Percentiles rank a stretch among this genome's conserved stretches.
Conservation (phyloP, 371 early-diverging fungal species). For the Furculomyces boomerangus region DNA sequence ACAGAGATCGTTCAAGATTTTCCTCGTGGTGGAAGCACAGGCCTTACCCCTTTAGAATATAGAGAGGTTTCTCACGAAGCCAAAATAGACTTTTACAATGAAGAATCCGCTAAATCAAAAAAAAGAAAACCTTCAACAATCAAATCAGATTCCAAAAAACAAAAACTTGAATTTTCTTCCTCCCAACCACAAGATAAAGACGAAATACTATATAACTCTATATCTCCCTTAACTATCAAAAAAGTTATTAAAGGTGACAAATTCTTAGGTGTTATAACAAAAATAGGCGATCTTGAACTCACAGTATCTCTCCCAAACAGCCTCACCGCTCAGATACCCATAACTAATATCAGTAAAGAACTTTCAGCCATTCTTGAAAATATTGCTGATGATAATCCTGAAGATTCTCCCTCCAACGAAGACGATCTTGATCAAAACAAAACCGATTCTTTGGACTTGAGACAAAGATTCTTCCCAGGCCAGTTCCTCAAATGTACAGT, state of each 20-base stretch:
- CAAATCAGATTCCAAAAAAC: slow-evolving; percentile 6
- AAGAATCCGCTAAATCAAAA: slow-evolving; percentile 12
- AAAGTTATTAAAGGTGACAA: slow-evolving; percentile 51
- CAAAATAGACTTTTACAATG: slow-evolving; percentile 33
- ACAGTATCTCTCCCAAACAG: slow-evolving; percentile 39
- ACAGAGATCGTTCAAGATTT: no score
- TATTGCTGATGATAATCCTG: slow-evolving; percentile 20
- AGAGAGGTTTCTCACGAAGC: slow-evolving; percentile 57
- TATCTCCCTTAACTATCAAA: slow-evolving; percentile 38
- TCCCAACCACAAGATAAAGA: slow-evolving; percentile 13
- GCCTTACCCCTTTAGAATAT: slow-evolving; percentile 65
- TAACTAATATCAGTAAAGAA: slow-evolving; percentile 36
- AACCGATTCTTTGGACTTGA: slow-evolving; percentile 25
- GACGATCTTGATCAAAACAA: slow-evolving; percentile 14
- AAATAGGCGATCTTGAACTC: slow-evolving; percentile 62
- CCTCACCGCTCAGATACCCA: slow-evolving; percentile 32
- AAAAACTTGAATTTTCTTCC: slow-evolving; percentile 2
- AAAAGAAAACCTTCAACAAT: slow-evolving; percentile 9
- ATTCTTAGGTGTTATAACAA: slow-evolving; percentile 56
- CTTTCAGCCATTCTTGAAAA: slow-evolving; percentile 31
- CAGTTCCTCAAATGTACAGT: slow-evolving; percentile 30
- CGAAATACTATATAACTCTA: slow-evolving; percentile 22
- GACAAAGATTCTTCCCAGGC: slow-evolving; percentile 27
- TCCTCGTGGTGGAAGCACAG: slow-evolving; percentile 65
- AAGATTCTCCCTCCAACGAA: slow-evolving; percentile 20